A percentile compares a stretch with the other conserved stretches of the same genome.
These are phyloP conservation scores for Rhizoclosmatium globosum DNA, from an alignment of 192 early-diverging fungal genomes.

Conservation along the genomic window DNA sequence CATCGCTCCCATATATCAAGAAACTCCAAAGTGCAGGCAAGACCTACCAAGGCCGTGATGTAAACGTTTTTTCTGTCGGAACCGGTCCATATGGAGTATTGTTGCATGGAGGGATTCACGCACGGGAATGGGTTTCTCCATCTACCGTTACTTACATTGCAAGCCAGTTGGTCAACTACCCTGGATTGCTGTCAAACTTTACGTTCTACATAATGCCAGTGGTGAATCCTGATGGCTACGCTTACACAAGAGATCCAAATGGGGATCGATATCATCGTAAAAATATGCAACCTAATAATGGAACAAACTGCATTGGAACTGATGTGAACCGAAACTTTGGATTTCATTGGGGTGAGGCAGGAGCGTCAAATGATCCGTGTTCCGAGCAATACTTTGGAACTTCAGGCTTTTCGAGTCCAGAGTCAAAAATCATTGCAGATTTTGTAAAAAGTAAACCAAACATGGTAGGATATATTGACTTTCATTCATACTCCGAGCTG, in stretches of 20 bases:
- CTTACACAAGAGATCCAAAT: conserved; percentile 39
- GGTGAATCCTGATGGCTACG: conserved; percentile 70
- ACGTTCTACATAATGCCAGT: conserved; percentile 66
- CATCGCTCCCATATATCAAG: conserved; percentile 27
- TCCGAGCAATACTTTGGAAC: conserved; percentile 56
- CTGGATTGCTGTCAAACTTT: conserved; percentile 52
- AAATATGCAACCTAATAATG: conserved; percentile 57
- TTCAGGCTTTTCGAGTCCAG: conserved; percentile 45
- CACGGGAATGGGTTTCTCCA: conserved; percentile 68
- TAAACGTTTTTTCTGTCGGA: conserved; percentile 42
- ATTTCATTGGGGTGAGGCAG: conserved; percentile 55
- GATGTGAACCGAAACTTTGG: conserved; percentile 63
- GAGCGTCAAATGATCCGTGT: conserved; percentile 57
- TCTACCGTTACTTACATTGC: conserved; percentile 57
- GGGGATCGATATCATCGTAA: conserved; percentile 50
- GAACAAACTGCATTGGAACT: conserved; percentile 52
- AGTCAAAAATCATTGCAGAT: conserved; percentile 52
- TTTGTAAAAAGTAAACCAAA: conserved; percentile 51
- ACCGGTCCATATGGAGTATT: conserved; percentile 41
- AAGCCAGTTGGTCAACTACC: conserved; percentile 44
- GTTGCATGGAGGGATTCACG: conserved; percentile 63
- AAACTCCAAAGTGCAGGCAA: conserved; percentile 39
- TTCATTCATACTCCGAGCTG: conserved; percentile 65
- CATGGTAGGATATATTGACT: conserved; percentile 53
- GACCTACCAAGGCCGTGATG: conserved; percentile 40